These are phyloP conservation scores for Yamadazyma atlantica DNA, from an alignment of 1,139 yeast genomes.

Conservation along the genomic window DNA sequence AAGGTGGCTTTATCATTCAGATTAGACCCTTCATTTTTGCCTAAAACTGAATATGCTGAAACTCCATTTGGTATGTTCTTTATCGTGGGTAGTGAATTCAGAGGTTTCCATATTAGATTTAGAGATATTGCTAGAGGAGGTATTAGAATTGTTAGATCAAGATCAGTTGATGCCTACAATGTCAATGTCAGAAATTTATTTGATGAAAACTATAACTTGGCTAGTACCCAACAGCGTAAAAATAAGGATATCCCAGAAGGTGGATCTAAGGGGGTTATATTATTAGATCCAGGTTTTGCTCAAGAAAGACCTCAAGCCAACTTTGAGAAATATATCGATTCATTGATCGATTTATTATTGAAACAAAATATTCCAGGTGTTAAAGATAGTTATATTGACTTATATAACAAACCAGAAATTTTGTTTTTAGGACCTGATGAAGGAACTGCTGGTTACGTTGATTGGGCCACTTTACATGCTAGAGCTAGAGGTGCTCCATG, in stretches of 20 bases:
- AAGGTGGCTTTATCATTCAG: slow-evolving; percentile 95
- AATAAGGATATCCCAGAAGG: slow-evolving; percentile 99
- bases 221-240: slow-evolving; percentile 94
- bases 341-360: slow-evolving; percentile 83
- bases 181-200: slow-evolving; percentile 85
- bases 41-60: slow-evolving; percentile 83
- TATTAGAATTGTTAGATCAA: slow-evolving; percentile 88
- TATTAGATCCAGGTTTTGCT: slow-evolving; percentile 77
- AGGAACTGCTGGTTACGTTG: slow-evolving; percentile 92
- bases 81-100: slow-evolving; percentile 92
- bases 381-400: slow-evolving; percentile 83
- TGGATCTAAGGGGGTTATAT: slow-evolving; percentile 95
- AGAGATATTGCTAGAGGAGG: slow-evolving; percentile 99
- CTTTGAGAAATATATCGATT: slow-evolving; percentile 89
- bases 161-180: slow-evolving; percentile 82
- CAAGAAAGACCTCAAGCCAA: slow-evolving; percentile 84
- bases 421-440: slow-evolving; percentile 98
- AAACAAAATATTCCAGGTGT: slow-evolving; percentile 72
- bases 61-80: slow-evolving; percentile 94
- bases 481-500: slow-evolving; percentile 91
- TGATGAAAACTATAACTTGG: slow-evolving; percentile 95
- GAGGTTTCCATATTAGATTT: slow-evolving; percentile 97
- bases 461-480: slow-evolving; percentile 99
- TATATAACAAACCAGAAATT: slow-evolving; percentile 82
- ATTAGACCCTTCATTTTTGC: slow-evolving; percentile 82